A percentile compares a stretch with the other conserved stretches of the same genome.
phyloP scores from a whole-genome alignment of 2,329 filamentous ascomycete genomes.

The Paecilomyces sp. region DNA sequence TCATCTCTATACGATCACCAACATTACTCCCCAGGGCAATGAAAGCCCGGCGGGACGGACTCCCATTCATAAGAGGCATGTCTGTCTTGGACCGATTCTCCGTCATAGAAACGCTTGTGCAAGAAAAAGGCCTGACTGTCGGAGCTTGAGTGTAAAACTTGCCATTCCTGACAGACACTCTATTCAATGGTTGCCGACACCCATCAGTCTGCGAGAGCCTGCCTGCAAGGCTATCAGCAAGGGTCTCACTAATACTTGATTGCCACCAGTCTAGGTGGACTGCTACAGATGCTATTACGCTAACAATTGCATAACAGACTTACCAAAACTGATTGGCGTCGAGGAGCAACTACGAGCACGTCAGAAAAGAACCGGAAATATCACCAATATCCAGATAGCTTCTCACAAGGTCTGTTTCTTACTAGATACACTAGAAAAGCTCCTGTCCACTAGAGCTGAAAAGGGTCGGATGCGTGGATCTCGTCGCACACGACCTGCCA shows the following conservation, averaged over 20 bases:
- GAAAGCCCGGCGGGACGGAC: constrained; percentile 50
- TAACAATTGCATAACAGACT: not conserved
- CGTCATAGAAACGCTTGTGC: not conserved
- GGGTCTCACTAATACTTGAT: not conserved
- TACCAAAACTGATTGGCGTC: constrained; percentile 6
- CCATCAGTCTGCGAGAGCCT: not conserved
- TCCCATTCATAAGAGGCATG: constrained; percentile 11
- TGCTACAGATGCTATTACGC: not conserved
- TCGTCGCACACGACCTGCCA: not conserved
- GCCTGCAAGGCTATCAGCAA: not conserved
- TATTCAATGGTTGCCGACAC: not conserved
- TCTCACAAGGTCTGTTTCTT: not conserved
- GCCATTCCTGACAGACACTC: not conserved
- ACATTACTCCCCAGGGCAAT: constrained; percentile 91
- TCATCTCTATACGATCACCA: constrained; percentile 75
- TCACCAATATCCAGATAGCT: not conserved
- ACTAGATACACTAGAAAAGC: not conserved
- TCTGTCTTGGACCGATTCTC: constrained; percentile 6
- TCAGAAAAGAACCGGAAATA: constrained; percentile 4
- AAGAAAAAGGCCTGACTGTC: constrained; percentile 4
- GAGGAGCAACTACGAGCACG: constrained; percentile 6
- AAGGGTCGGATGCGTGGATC: not conserved
- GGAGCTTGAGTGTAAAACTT: not conserved
- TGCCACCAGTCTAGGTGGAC: not conserved
- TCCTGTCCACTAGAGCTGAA: not conserved